These are phyloP conservation scores for Lepidium aucheri DNA, from an alignment of 345 rosid species.

Conservation along the genomic window DNA sequence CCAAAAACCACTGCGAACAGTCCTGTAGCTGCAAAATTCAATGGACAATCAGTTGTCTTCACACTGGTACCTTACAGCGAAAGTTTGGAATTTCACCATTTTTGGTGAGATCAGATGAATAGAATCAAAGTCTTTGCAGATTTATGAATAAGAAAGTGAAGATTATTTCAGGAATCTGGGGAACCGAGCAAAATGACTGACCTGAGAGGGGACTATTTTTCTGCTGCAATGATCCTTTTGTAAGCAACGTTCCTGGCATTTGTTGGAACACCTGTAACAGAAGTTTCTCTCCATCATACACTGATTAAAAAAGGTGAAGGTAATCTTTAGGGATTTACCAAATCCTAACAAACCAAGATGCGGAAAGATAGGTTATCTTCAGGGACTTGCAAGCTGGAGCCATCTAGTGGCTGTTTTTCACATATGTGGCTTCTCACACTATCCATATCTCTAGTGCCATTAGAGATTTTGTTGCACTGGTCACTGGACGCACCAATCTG, in stretches of 20 bases:
- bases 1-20: slow-evolving; percentile 45
- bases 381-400: slow-evolving; percentile 28
- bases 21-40: slow-evolving; percentile 36
- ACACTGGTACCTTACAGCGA: background rate
- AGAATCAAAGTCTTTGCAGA: background rate
- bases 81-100: background rate
- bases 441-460: slow-evolving; percentile 19
- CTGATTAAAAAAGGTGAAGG: background rate
- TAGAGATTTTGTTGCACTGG: slow-evolving; percentile 43
- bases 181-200: slow-evolving; percentile 14
- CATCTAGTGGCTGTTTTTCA: slow-evolving; percentile 17
- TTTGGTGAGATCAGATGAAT: background rate
- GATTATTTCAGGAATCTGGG: background rate
- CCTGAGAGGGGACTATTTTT: slow-evolving; percentile 51
- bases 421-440: slow-evolving; percentile 10
- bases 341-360: slow-evolving; percentile 36
- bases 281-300: background rate
- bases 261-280: slow-evolving; percentile 65
- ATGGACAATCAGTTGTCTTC: background rate
- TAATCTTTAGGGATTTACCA: background rate
- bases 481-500: slow-evolving; percentile 52
- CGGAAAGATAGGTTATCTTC: slow-evolving; percentile 37
- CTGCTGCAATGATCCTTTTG: slow-evolving; percentile 63
- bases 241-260: slow-evolving; percentile 72
- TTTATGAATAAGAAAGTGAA: background rate